phyloP scores from a whole-genome alignment of 768 basidiomycete genomes.

The Boletus patriciae region DNA sequence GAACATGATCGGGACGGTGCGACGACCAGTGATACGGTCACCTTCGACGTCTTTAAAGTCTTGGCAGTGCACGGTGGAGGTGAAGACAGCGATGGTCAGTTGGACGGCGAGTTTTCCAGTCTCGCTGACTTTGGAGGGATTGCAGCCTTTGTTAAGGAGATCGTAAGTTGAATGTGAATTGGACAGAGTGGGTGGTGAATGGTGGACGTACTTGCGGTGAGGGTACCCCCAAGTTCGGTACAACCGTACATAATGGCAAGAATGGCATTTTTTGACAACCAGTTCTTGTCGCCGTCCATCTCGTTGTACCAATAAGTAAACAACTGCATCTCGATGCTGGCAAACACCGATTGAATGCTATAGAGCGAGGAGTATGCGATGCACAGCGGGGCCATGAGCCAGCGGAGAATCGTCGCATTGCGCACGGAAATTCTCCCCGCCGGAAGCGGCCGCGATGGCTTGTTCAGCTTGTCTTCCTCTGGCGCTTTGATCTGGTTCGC shows the following conservation, averaged over 20 bases:
- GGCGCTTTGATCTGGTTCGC: slow-evolving; percentile 44
- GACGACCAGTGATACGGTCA: slow-evolving; percentile 39
- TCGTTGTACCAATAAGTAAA: slow-evolving; percentile 42
- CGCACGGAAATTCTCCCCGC: slow-evolving; percentile 40
- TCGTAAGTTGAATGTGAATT: not conserved
- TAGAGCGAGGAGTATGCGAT: slow-evolving; percentile 35
- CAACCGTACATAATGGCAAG: slow-evolving; percentile 41
- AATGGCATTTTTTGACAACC: slow-evolving; percentile 39
- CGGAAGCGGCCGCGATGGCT: slow-evolving; percentile 46
- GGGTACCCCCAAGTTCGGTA: slow-evolving; percentile 39
- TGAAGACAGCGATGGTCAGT: slow-evolving; percentile 39
- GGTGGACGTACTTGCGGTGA: slow-evolving; percentile 35
- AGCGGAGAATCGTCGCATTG: slow-evolving; percentile 38
- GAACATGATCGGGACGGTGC: slow-evolving; percentile 46
- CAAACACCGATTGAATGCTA: slow-evolving; percentile 31
- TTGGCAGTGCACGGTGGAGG: slow-evolving; percentile 50
- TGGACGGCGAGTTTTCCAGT: slow-evolving; percentile 34
- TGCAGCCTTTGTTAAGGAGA: slow-evolving; percentile 14
- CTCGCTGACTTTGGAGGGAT: slow-evolving; percentile 25
- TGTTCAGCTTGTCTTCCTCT: slow-evolving; percentile 46
- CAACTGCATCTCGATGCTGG: slow-evolving; percentile 37
- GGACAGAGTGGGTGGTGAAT: not conserved
- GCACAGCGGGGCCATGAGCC: slow-evolving; percentile 37
- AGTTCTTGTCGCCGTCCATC: slow-evolving; percentile 37
- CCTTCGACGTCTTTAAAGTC: slow-evolving; percentile 50